These are phyloP conservation scores for Gypsophila paniculata DNA, from an alignment of 179 eudicot genomes.

Conservation along the genomic window DNA sequence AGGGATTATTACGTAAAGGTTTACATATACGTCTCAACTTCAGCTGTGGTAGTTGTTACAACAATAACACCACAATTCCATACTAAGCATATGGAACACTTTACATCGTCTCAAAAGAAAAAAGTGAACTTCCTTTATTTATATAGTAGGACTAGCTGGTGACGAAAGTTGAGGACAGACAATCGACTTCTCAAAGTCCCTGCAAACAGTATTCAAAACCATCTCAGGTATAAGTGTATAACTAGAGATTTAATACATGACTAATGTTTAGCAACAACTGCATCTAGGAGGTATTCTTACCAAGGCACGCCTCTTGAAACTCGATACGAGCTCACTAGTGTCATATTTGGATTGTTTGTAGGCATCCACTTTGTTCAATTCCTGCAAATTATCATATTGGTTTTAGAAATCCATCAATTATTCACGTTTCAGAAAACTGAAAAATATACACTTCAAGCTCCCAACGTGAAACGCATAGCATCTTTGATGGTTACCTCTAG, in stretches of 20 bases:
- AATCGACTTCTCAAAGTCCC: slow-evolving; percentile 8
- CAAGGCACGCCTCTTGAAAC: slow-evolving; percentile 25
- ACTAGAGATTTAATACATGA: neutral
- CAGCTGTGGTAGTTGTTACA: no score
- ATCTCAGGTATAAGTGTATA: neutral
- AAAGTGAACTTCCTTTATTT: slow-evolving; percentile 3
- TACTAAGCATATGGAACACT: neutral
- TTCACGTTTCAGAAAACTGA: neutral
- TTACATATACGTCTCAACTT: no score
- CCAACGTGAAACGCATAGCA: neutral
- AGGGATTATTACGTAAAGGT: no score
- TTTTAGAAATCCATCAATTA: neutral
- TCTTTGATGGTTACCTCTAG: slow-evolving; percentile 58
- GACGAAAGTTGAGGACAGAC: neutral
- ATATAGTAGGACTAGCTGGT: neutral
- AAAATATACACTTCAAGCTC: neutral
- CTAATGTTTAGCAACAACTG: neutral
- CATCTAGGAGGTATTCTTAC: slow-evolving; percentile 8
- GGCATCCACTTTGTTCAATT: slow-evolving; percentile 22
- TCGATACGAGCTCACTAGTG: slow-evolving; percentile 11
- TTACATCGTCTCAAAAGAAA: neutral
- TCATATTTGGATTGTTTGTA: slow-evolving; percentile 25
- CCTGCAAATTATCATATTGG: slow-evolving; percentile 21
- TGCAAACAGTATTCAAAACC: neutral
- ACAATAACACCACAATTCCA: no score